Evolutionary conservation across 2,329 filamentous ascomycete genomes (phyloP), one percentile per base, ranked within the genome.

Genomic region (Proliferodiscus dingleyae): DNA sequence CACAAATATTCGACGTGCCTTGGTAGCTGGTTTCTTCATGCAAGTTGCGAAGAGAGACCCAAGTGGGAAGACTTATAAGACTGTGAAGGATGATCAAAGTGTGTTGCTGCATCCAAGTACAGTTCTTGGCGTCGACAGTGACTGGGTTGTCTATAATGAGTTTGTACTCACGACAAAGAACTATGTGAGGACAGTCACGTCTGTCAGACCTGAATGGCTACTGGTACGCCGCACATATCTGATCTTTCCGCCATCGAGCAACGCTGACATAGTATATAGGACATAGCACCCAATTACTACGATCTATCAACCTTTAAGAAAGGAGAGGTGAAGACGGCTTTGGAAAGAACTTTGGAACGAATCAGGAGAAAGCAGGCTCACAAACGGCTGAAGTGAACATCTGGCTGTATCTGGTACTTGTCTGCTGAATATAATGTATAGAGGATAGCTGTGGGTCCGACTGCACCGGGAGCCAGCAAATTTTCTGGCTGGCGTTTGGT

Each of bases 11-110:
- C 87, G 91, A 36, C 83, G 89, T 29, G 91, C 93, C 7, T 77
- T 98, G 11, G 85, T 96, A 10, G 80, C 90, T 1, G 93, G 94
- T 26, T 98, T 98, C 77, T 98, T 98, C 76, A 98, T 98, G 93
- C 93, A 98, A 66, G 88, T 97, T 18, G 94, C 93, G 48, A 96
- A 95, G 81, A 89, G 86, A 64, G 89, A 97, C 62, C 81, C 80
- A 41, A 83, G 80, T 23, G 87, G 87, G 62, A 97, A 97, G 75
- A 80, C 87, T 33, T 98, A 98, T 70, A 82, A 84, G 53, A 98
- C 93, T 1, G 85, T 98, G 65, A 98, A 97, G 73, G 94, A 98
- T 63, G 87, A 96, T 61, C 91, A 97, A 70, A 85, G 80, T 37
- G 93, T 98, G 37, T 75, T 96, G 58, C 77, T 98, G 49, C 93